Base-by-base conservation (phyloP, 2,329 filamentous ascomycete genomes). In the Alternaria burnsii region DNA sequence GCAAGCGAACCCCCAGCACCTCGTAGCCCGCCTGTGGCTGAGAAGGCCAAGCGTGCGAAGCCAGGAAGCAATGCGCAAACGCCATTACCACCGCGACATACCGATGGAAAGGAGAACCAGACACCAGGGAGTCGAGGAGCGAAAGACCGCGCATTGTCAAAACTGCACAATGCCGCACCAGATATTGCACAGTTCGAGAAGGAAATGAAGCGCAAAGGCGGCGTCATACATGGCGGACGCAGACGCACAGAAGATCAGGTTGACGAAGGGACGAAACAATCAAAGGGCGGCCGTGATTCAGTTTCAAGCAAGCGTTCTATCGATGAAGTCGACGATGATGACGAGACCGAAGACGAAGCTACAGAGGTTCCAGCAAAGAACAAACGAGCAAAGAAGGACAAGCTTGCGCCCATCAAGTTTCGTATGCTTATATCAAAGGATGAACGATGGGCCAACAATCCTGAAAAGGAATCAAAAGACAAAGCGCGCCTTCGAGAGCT, bases 111-210 rank as follows among this genome's bases (percentile, higher is more conserved):
- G 74, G 93, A 97, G 77, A 97, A 96, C 65, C 87, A 92, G 22
- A 95, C 92, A 0, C 93, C 94, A 0, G 89, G 89, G 26, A 92
- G 91, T 66, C 89, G 95, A 56, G 95, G 92, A 71, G 94, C 95
- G 14, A 99, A 98, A 76, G 89, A 91, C 41, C 90, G 91, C 72
- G 95, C 95, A 12, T 81, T 90, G n/a, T 87, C 89, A 34, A 89
- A 87, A 65, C 81, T 98, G 8, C 92, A 95, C 55, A 86, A 87
- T 36, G 83, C 94, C 58, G 93, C 92, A 1, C 87, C 90, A 0
- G 95, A 99, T 73, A 93, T 98, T 72, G 90, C 90, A 2, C 82
- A 96, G 32, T 99, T 95, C 72, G 91, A 98, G 73, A 97, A 95
- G 75, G 95, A 99, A 80, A 93, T 87, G 82, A 97, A 97, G 81